These are phyloP conservation scores for Oxytropis ochrocephala DNA, from an alignment of 306 rosid genomes.

Conservation along the genomic window DNA sequence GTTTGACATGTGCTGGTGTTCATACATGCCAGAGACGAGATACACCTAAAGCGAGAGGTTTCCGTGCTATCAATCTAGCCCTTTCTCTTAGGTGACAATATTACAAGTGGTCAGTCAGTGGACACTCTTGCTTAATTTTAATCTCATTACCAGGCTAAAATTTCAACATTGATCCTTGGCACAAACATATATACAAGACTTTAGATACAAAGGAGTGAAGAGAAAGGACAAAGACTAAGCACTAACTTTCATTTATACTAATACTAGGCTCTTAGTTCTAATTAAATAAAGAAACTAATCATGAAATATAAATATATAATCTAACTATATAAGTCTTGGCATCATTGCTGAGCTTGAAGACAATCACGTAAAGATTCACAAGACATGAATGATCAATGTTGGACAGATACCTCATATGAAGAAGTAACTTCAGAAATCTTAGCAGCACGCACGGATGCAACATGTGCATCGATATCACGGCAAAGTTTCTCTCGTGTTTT, in stretches of 20 bases:
- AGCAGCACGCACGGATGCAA: conserved; percentile 58
- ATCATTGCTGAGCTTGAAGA: not conserved
- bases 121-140: not conserved
- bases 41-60: no score
- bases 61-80: not conserved
- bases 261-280: not conserved
- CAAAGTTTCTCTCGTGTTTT: conserved; percentile 79
- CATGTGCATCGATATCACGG: conserved; percentile 82
- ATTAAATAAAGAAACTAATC: not conserved
- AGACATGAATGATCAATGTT: conserved; percentile 8
- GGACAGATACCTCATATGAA: conserved; percentile 53
- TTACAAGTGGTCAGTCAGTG: not conserved
- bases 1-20: no score
- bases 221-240: not conserved
- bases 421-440: conserved; percentile 72
- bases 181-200: not conserved
- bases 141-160: not conserved
- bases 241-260: not conserved
- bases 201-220: not conserved
- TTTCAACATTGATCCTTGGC: conserved; percentile 4
- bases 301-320: not conserved
- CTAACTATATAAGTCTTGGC: conserved; percentile 1
- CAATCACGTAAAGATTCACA: conserved; percentile 10
- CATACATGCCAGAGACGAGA: no score
- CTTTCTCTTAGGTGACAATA: not conserved